Evolutionary conservation across 108 stramenopile genomes (phyloP).

Genomic region (Nitzschia sp.): DNA sequence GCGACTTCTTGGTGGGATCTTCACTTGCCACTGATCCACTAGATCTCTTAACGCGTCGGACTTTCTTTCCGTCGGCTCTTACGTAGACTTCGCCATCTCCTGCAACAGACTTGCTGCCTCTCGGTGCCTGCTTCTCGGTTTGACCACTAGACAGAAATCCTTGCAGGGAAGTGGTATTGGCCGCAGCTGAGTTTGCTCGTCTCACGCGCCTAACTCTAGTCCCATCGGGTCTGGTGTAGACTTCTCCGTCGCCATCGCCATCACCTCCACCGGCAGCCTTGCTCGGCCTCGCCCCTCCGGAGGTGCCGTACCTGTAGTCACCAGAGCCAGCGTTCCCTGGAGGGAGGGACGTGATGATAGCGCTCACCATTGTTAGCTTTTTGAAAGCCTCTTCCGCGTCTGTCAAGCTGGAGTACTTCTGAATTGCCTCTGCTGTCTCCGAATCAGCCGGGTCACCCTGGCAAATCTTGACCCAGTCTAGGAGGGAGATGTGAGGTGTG

Average conservation of each 20-base stretch:
- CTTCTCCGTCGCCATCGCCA: constrained; percentile 27
- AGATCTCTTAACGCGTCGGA: constrained; percentile 39
- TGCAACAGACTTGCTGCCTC: constrained; percentile 17
- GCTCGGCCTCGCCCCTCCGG: constrained; percentile 4
- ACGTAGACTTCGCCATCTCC: constrained; percentile 51
- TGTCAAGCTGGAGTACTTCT: constrained; percentile 12
- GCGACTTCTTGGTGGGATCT: constrained; percentile 9
- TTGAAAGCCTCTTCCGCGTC: constrained; percentile 14
- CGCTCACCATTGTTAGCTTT: constrained; percentile 4
- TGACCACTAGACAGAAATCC: constrained; percentile 19
- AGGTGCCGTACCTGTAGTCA: constrained; percentile 18
- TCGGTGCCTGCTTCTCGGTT: not conserved
- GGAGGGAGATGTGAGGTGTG: constrained; percentile 6
- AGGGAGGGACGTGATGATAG: constrained; percentile 14
- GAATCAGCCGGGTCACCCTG: constrained; percentile 11
- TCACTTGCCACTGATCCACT: constrained; percentile 8
- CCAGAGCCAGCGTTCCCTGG: constrained; percentile 18
- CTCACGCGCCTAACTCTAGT: constrained; percentile 46
- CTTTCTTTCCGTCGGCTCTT: constrained; percentile 53
- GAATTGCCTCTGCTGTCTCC: constrained; percentile 4
- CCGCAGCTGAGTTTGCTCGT: constrained; percentile 12
- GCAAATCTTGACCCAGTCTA: constrained; percentile 27
- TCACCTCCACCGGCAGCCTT: not conserved
- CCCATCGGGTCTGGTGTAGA: constrained; percentile 49
- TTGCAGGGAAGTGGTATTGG: constrained; percentile 1